phyloP scores from a whole-genome alignment of 2,329 filamentous ascomycete genomes.

The Berkeleyomyces rouxiae region DNA sequence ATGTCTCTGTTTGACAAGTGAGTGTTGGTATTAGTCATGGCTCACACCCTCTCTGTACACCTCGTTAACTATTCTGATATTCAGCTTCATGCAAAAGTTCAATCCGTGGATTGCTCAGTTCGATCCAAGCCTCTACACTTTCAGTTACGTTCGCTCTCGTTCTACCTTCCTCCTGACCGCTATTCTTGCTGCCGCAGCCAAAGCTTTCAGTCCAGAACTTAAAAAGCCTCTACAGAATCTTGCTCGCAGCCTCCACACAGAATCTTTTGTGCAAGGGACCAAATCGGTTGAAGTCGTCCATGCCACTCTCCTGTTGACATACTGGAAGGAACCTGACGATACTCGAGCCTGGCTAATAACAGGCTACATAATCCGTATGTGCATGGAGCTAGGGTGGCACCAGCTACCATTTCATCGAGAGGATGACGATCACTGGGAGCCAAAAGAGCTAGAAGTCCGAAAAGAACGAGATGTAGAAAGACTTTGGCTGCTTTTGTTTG shows the following conservation, averaged over 20 bases:
- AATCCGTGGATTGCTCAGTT: conserved; percentile 27
- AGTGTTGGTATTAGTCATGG: neutral
- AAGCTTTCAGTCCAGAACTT: conserved; percentile 22
- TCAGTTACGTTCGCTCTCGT: conserved; percentile 21
- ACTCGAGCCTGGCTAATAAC: conserved; percentile 24
- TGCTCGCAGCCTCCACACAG: conserved; percentile 19
- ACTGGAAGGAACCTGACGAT: conserved; percentile 28
- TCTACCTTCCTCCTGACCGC: conserved; percentile 23
- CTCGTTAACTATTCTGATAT: neutral
- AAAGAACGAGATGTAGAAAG: conserved; percentile 22
- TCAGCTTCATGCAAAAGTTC: conserved; percentile 23
- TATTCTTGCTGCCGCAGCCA: conserved; percentile 22
- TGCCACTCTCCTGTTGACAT: conserved; percentile 24
- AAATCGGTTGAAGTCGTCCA: conserved; percentile 26
- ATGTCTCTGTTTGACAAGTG: conserved; percentile 6
- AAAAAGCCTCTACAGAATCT: conserved; percentile 15
- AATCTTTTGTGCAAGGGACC: conserved; percentile 20
- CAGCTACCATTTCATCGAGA: conserved; percentile 15
- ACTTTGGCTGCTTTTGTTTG: conserved; percentile 24
- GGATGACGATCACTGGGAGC: neutral
- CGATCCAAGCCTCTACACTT: conserved; percentile 24
- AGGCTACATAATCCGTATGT: conserved; percentile 25
- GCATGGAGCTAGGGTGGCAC: conserved; percentile 25
- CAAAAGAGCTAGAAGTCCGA: conserved; percentile 15
- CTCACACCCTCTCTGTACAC: too few relatives aligned